Percentiles rank a stretch among this genome's conserved stretches.
phyloP scores from a whole-genome alignment of 768 basidiomycete species.

The Xerocomus brunneocitrinus region DNA sequence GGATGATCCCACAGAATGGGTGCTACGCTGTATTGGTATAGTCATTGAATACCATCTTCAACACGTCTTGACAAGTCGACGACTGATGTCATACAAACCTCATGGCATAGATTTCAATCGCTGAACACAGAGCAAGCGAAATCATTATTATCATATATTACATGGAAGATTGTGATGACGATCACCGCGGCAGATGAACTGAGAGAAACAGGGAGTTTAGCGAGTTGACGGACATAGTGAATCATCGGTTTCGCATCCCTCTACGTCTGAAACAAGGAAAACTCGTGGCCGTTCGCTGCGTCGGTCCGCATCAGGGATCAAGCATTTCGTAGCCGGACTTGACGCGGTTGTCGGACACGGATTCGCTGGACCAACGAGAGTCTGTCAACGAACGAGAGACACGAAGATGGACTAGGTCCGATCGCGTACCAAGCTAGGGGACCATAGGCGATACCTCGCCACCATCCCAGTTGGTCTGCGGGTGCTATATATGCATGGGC shows the following conservation, averaged over 20 bases:
- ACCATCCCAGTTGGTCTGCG: too few species aligned
- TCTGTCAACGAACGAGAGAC: too few species aligned
- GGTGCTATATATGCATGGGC: too few species aligned
- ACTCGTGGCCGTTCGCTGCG: slow-evolving; percentile 60
- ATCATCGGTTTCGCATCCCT: too few species aligned
- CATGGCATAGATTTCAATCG: background rate
- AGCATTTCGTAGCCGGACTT: slow-evolving; percentile 7
- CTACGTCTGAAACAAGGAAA: slow-evolving; percentile 33
- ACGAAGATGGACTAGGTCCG: too few species aligned
- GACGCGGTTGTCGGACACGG: background rate
- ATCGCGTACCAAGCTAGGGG: too few species aligned
- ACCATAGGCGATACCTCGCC: too few species aligned
- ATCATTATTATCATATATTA: background rate
- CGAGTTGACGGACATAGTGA: too few species aligned
- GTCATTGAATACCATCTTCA: background rate
- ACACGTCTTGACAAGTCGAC: background rate
- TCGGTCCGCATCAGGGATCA: slow-evolving; percentile 66
- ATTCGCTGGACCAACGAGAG: background rate
- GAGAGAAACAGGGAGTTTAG: too few species aligned
- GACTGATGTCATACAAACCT: background rate
- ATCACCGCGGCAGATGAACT: background rate
- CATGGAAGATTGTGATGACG: slow-evolving; percentile 17
- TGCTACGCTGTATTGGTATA: background rate
- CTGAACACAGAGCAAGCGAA: background rate
- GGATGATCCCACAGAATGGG: background rate